Evolutionary conservation across 495 filamentous ascomycete species (phyloP).

Genomic region (Usnea hakonensis): DNA sequence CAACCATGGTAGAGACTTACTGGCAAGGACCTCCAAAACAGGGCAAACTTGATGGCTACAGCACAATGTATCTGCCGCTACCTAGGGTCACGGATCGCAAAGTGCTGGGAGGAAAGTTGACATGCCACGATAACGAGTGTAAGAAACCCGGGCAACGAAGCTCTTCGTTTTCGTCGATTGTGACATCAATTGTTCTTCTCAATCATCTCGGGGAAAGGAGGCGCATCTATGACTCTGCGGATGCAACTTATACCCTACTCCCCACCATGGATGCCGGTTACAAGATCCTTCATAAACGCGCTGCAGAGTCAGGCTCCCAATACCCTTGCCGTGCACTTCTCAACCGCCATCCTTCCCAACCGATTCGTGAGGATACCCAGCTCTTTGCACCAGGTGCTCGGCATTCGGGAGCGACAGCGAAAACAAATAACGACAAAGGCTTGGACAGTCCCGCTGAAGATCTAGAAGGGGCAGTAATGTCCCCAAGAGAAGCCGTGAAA

Average conservation of each 20-base stretch:
- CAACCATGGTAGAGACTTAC: conserved; percentile 4
- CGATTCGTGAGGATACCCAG: neutral
- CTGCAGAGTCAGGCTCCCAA: neutral
- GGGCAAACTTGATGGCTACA: neutral
- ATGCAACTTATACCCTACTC: neutral
- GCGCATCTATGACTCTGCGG: neutral
- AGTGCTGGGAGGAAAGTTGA: conserved; percentile 9
- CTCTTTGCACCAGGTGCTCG: neutral
- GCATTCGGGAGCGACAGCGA: neutral
- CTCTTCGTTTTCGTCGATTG: neutral
- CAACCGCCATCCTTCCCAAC: neutral
- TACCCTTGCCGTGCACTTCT: neutral
- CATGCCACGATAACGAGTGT: neutral
- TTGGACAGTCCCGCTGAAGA: neutral
- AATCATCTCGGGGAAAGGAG: neutral
- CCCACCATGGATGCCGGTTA: conserved; percentile 7
- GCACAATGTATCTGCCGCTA: neutral
- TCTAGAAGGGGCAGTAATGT: neutral
- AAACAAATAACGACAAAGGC: neutral
- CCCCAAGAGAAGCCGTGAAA: neutral
- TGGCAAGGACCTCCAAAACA: conserved; percentile 5
- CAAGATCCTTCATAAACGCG: neutral
- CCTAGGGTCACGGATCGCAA: conserved; percentile 4
- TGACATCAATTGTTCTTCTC: neutral
- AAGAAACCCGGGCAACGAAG: neutral